Base-by-base conservation (phyloP, 140 eudicot species). In the Stevia rebaudiana region DNA sequence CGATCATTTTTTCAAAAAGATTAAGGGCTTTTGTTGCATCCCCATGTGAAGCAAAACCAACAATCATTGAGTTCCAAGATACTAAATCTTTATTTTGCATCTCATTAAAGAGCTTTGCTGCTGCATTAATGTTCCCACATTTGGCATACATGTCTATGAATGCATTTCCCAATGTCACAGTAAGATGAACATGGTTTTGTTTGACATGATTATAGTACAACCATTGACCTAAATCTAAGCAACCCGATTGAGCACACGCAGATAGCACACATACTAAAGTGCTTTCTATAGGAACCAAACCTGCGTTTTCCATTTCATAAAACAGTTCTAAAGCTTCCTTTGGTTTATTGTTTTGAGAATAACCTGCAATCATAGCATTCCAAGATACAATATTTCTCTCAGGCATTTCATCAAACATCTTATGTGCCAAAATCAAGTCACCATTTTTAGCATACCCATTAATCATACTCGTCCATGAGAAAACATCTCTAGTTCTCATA, bases 121-220 rank as follows among this genome's bases (percentile, higher is more conserved):
- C 90, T 8, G 76, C 80, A 68, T 79, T 76, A 36, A 88, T 76
- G 63, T 77, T 72, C 43, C 96, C 96, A 22, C 90, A 88, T 73
- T 88, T 88, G 1, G 90, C 87, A 63, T 84, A 88, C 96, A 85
- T 82, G 63, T 85, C 94, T 33, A 88, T 76, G 15, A 85, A 65
- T 3, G 91, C 80, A 63, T 84, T 84, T 15, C 82, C 80, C 52
- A 81, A 49, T 10, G 78, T 76, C 36, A 63, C 76, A 17, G 23
- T 78, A 58, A 76, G 76, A 41, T 22, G 81, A 65, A 69, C 69
- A 33, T 13, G 74, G 16, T 39, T 84, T 80, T 52, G 71, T 61
- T 60, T 59, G 21, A 78, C 74, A 44, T 36, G 75, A 48, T 66
- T 72, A 75, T 52, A 52, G 55, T 66, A 48, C 56, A 71, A 55